phyloP scores from a whole-genome alignment of 2,329 filamentous ascomycete genomes.

The Nigrospora sphaerica region DNA sequence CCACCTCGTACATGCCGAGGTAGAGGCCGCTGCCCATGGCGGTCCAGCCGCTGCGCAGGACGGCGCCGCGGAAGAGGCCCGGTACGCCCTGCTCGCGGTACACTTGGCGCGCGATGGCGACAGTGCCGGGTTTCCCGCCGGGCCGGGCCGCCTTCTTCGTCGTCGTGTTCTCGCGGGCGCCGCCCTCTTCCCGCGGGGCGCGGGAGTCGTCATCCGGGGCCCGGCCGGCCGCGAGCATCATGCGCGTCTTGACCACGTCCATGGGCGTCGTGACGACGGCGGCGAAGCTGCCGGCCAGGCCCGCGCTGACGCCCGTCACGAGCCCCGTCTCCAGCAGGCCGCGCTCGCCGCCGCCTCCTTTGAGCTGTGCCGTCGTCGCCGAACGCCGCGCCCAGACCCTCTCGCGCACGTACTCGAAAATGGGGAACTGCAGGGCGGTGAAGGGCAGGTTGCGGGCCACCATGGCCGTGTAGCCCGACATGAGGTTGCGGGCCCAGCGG shows the following conservation, averaged over 20 bases:
- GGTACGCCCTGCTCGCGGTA: constrained; percentile 58
- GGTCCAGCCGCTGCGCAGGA: constrained; percentile 72
- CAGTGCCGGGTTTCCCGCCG: constrained; percentile 29
- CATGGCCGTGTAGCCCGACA: constrained; percentile 71
- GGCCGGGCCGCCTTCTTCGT: constrained; percentile 15
- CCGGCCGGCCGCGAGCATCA: constrained; percentile 65
- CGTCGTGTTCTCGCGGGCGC: constrained; percentile 6
- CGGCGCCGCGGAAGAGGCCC: constrained; percentile 72
- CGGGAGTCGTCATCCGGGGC: constrained; percentile 13
- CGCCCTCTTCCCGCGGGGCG: not conserved
- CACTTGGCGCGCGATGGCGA: constrained; percentile 59
- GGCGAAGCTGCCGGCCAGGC: constrained; percentile 64
- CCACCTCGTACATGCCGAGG: constrained; percentile 78
- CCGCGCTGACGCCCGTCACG: constrained; percentile 69
- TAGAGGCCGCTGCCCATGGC: constrained; percentile 78
- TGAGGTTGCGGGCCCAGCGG: constrained; percentile 51
- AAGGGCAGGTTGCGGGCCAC: constrained; percentile 77
- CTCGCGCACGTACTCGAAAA: constrained; percentile 68
- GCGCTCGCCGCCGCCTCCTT: constrained; percentile 1
- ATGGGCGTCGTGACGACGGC: constrained; percentile 81
- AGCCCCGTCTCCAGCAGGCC: constrained; percentile 57
- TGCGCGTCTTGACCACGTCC: constrained; percentile 82
- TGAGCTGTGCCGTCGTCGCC: not conserved
- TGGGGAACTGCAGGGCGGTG: constrained; percentile 76
- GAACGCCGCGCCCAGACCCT: constrained; percentile 32